A percentile compares a stretch with the other conserved stretches of the same genome.
Evolutionary conservation across 108 stramenopile genomes (phyloP).

Genomic region (Discostella pseudostelligera): DNA sequence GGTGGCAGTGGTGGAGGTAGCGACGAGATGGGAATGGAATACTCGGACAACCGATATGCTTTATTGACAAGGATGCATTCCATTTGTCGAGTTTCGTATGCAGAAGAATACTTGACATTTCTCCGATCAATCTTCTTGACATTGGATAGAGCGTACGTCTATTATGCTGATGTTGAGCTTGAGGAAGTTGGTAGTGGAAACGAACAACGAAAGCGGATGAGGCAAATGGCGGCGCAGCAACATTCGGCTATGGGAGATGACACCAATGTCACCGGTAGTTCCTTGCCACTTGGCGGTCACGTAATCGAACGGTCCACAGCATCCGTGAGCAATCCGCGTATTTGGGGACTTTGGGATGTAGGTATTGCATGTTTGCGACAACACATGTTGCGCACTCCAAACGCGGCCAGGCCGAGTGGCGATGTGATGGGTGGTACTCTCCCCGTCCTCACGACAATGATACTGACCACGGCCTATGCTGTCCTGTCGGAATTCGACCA

Average conservation of each 20-base stretch:
- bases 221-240: not conserved
- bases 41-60: conserved; percentile 8
- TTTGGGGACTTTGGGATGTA: conserved; percentile 51
- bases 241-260: not conserved
- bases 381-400: conserved; percentile 26
- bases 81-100: conserved; percentile 26
- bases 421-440: not conserved
- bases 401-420: not conserved
- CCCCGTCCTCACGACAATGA: conserved; percentile 18
- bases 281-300: conserved; percentile 18
- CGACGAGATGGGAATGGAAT: not conserved
- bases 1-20: not conserved
- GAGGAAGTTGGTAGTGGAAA: conserved; percentile 12
- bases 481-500: conserved; percentile 36
- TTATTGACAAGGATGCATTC: conserved; percentile 26
- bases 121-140: conserved; percentile 80
- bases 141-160: conserved; percentile 73
- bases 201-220: not conserved
- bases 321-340: conserved; percentile 11
- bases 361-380: conserved; percentile 46
- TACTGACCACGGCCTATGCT: conserved; percentile 31
- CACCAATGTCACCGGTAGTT: not conserved
- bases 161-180: conserved; percentile 18
- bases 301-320: conserved; percentile 30
- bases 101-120: conserved; percentile 53